Base-by-base conservation (phyloP, 2,329 filamentous ascomycete species). In the Claviceps africana region DNA sequence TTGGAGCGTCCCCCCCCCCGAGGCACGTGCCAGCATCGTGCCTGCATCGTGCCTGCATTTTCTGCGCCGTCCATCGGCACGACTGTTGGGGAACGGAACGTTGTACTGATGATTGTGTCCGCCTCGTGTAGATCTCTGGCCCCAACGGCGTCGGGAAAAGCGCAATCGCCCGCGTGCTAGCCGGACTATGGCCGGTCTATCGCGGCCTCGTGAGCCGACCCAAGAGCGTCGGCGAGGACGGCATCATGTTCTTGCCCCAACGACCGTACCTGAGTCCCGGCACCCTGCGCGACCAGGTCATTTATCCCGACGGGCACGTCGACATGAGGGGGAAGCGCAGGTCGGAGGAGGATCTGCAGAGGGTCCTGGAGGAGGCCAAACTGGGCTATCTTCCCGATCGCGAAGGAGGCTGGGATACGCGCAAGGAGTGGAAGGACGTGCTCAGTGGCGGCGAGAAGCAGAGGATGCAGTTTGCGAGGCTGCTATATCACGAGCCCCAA, bases 361-460 rank as follows among this genome's bases (percentile, higher is more conserved):
- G 75, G 28, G 80, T 94, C 2, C 77, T 98, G 3, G 87, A 95
- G 53, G 85, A 87, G 50, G 90, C 90, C 0, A 81, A 81, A 53
- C 76, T 98, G 0, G 91, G 89, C 4, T 97, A 98, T 66, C 77
- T 98, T 1, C 87, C 88, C 1, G 82, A 90, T 48, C 82, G 93
- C 17, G 93, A 98, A 72, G 93, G 93, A 40, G 93, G 93, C 15
- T 97, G 89, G 89, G 88, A 98, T 64, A 93, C 88, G 4, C 80
- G 88, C 53, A 97, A 98, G 69, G 90, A 95, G 64, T 98, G 93
- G 93, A 96, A 97, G 70, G 91, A 97, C 60, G 88, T 98, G 4
- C 75, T 98, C n/a, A 91, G 85, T 57, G 93, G 93, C 40, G 93
- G 93, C 13, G 93, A 98, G 75, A 98, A 98, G 72, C 93, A 98